Percentiles rank a stretch among this genome's conserved stretches.
phyloP scores from a whole-genome alignment of 1,139 yeast genomes.

The Zygosaccharomyces sapae region DNA sequence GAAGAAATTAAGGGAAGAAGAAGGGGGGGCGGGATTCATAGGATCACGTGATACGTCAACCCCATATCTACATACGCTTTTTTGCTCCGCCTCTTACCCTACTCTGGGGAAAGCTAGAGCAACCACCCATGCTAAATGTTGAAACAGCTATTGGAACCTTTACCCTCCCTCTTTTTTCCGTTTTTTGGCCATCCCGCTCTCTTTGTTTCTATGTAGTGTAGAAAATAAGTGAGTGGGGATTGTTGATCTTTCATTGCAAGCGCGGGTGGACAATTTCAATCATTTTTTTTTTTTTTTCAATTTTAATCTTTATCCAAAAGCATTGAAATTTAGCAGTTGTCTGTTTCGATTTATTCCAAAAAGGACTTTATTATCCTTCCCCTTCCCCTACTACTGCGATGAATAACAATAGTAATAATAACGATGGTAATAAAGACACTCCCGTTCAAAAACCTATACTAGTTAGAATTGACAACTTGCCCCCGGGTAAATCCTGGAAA shows the following conservation, averaged over 20 bases:
- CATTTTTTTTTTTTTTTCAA: too few species aligned
- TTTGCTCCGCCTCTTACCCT: too few species aligned
- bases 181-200: too few species aligned
- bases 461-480: slow-evolving; percentile 32
- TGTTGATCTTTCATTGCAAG: too few species aligned
- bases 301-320: too few species aligned
- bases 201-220: too few species aligned
- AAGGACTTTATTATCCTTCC: neutral
- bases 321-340: too few species aligned
- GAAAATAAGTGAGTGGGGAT: too few species aligned
- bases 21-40: neutral
- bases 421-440: slow-evolving; percentile 1
- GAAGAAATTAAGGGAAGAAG: neutral
- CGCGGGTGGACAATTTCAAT: too few species aligned
- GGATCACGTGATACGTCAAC: slow-evolving; percentile 1
- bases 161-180: neutral
- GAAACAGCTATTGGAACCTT: neutral
- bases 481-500: slow-evolving; percentile 36
- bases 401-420: neutral
- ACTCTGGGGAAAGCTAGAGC: neutral
- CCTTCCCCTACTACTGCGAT: neutral
- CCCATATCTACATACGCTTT: too few species aligned
- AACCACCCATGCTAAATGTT: neutral
- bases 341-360: too few species aligned
- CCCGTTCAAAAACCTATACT: slow-evolving; percentile 10